Evolutionary conservation across 2,329 filamentous ascomycete genomes (phyloP).

Genomic region (Cadophora sp.): DNA sequence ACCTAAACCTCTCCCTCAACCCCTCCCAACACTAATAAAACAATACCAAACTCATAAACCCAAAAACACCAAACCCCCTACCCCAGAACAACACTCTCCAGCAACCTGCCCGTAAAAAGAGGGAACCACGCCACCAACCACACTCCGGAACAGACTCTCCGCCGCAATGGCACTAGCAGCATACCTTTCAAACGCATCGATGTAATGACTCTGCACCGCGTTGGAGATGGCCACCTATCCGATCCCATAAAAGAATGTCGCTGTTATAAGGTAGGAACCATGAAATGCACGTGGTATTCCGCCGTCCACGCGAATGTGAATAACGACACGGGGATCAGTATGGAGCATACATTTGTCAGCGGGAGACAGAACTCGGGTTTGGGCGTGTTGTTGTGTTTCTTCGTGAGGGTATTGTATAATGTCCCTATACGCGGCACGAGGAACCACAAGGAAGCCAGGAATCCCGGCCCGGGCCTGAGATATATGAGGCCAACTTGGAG

Average conservation of each 20-base stretch:
- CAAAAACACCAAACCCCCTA: slow-evolving; percentile 59
- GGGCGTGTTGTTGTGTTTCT: slow-evolving; percentile 50
- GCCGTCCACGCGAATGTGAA: slow-evolving; percentile 68
- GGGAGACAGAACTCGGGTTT: slow-evolving; percentile 49
- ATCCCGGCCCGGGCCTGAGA: slow-evolving; percentile 48
- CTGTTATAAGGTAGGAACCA: slow-evolving; percentile 61
- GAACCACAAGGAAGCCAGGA: slow-evolving; percentile 48
- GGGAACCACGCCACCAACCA: slow-evolving; percentile 57
- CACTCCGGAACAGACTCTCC: slow-evolving; percentile 53
- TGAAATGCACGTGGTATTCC: slow-evolving; percentile 61
- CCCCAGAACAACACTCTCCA: slow-evolving; percentile 54
- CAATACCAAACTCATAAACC: slow-evolving; percentile 52
- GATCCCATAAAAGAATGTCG: slow-evolving; percentile 55
- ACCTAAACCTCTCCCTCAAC: slow-evolving; percentile 53
- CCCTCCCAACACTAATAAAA: slow-evolving; percentile 56
- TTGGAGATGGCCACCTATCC: slow-evolving; percentile 61
- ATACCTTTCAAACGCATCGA: slow-evolving; percentile 58
- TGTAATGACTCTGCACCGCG: slow-evolving; percentile 61
- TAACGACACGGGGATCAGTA: slow-evolving; percentile 60
- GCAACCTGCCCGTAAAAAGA: slow-evolving; percentile 51
- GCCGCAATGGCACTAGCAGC: slow-evolving; percentile 58
- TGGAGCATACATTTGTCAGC: slow-evolving; percentile 56
- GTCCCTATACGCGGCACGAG: slow-evolving; percentile 50
- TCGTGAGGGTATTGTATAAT: slow-evolving; percentile 53
- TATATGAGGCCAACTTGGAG: slow-evolving; percentile 49